A percentile compares a stretch with the other conserved stretches of the same genome.
phyloP scores from a whole-genome alignment of 2,329 filamentous ascomycete genomes.

The Fusarium falciforme region DNA sequence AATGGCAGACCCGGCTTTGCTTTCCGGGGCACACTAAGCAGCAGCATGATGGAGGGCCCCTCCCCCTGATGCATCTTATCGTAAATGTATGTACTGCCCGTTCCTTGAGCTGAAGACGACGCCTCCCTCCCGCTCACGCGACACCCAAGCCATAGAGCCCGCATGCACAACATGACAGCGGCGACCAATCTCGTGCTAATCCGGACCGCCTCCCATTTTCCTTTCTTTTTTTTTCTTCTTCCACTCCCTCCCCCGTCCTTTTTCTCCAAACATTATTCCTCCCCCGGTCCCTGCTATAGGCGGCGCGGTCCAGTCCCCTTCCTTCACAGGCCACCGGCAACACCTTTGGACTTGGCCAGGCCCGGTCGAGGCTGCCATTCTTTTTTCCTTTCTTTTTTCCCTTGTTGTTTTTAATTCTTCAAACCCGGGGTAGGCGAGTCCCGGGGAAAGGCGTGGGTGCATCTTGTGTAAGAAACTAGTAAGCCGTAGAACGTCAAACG shows the following conservation, averaged over 20 bases:
- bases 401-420: neutral
- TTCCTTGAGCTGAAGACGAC: neutral
- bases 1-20: constrained; percentile 7
- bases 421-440: constrained; percentile 5
- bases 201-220: constrained; percentile 1
- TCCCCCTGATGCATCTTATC: neutral
- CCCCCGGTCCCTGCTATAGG: constrained; percentile 2
- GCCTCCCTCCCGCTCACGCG: neutral
- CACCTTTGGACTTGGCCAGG: neutral
- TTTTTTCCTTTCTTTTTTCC: neutral
- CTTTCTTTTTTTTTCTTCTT: neutral
- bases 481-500: neutral
- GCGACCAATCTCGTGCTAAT: constrained; percentile 10
- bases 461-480: neutral
- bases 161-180: constrained; percentile 1
- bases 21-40: constrained; percentile 22
- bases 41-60: neutral
- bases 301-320: neutral
- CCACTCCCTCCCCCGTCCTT: neutral
- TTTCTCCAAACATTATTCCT: neutral
- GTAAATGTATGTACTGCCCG: neutral
- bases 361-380: constrained; percentile 5
- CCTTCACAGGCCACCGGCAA: constrained; percentile 13
- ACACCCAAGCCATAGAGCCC: neutral
- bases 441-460: neutral